Evolutionary conservation across 2,329 filamentous ascomycete species (phyloP).

Genomic region (Trichoderma arundinaceum): DNA sequence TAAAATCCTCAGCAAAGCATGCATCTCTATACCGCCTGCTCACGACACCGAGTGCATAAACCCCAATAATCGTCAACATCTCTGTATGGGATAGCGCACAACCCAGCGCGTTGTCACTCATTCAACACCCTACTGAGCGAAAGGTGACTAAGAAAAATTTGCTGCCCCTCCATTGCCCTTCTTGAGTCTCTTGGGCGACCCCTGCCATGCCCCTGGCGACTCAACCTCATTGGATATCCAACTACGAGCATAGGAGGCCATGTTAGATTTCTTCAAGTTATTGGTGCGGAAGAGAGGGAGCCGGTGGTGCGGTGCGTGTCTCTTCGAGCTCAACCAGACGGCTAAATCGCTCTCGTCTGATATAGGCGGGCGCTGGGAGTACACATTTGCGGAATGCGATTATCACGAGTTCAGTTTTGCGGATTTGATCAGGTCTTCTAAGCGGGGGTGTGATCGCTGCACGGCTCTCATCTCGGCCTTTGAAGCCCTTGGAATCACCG

Average conservation of each 20-base stretch:
- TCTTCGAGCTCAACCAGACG: slow-evolving; percentile 23
- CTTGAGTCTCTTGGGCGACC: neutral
- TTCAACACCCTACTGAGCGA: neutral
- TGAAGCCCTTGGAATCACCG: neutral
- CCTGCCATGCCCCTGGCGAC: neutral
- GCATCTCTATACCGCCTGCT: neutral
- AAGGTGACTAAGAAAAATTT: neutral
- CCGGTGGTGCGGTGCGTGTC: slow-evolving; percentile 27
- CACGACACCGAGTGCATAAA: neutral
- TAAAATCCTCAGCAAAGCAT: neutral
- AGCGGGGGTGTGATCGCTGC: slow-evolving; percentile 22
- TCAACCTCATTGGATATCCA: neutral
- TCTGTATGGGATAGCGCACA: neutral
- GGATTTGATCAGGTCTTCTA: slow-evolving; percentile 2
- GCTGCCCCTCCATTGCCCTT: neutral
- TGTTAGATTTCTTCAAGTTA: slow-evolving; percentile 20
- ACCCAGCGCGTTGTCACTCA: neutral
- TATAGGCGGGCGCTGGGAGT: slow-evolving; percentile 1
- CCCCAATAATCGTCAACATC: neutral
- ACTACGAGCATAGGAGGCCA: neutral
- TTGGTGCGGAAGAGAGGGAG: neutral
- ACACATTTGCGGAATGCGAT: slow-evolving; percentile 19
- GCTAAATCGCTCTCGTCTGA: slow-evolving; percentile 16
- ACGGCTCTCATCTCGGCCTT: slow-evolving; percentile 13
- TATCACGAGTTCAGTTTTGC: slow-evolving; percentile 14